Base-by-base conservation (phyloP, 805 yeast species). In the Kluyveromyces nonfermentans region DNA sequence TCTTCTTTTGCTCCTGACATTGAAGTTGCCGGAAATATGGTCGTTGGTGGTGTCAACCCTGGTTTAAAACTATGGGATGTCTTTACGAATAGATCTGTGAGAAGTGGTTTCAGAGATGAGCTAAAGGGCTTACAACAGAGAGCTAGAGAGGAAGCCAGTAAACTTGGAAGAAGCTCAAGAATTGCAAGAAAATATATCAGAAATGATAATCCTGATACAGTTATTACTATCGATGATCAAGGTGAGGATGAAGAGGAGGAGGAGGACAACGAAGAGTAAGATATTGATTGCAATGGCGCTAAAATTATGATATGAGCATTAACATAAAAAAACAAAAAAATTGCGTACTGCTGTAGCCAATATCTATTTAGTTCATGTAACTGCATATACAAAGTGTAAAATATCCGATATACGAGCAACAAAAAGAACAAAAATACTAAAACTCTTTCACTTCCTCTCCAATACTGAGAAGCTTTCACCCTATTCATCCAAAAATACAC, bases 51-150 rank as follows among this genome's bases (percentile, higher is more conserved):
- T 57, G 86, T 84, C 35, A 73, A 74, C 42, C 82, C 88, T 15
- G 82, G 84, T 12, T 70, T 93, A 63, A 89, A 88, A 68, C 75
- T 93, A 68, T 93, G 97, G 95, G 97, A 93, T 66, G 74, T 81
- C 7, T 84, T 89, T 62, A 76, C 86, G 42, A 93, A 93, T 67
- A 70, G 77, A 48, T 73, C 90, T 14, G 89, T 89, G 16, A 76
- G 96, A 56, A 70, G 70, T 38, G 68, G 83, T 2, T 82, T 90
- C 64, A 75, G 73, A 39, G 71, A 67, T 9, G 82, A 81, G 46
- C 68, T 85, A 59, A 68, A 62, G 41, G 60, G 58, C 2, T 62
- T 83, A 41, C 86, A 82, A 66, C 54, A 49, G 10, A 56, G 55
- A 36, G 90, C 90, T 16, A 73, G 75, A 53, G 71, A 65, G 33